A percentile compares a stretch with the other conserved stretches of the same genome.
phyloP scores from a whole-genome alignment of 768 basidiomycete genomes.

The Boletus pseudo-olivaceus region DNA sequence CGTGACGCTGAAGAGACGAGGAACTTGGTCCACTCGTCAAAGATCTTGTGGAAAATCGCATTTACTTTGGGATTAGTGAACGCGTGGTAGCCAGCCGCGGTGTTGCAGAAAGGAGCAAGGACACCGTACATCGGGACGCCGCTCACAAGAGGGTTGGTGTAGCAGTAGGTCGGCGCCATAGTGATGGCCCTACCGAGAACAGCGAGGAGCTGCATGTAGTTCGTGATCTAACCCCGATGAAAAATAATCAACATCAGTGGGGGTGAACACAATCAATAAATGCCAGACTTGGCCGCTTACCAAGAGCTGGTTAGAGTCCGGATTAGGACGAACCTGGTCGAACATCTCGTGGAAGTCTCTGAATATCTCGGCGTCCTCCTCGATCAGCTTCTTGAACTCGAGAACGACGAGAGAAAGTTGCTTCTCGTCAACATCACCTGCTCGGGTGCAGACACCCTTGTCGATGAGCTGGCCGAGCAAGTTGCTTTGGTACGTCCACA shows the following conservation, averaged over 20 bases:
- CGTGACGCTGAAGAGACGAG: not conserved
- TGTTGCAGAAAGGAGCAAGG: no score
- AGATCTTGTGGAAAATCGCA: constrained; percentile 5
- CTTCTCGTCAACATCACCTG: not conserved
- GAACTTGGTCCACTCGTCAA: constrained; percentile 37
- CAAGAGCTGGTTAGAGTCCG: not conserved
- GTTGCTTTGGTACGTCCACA: constrained; percentile 13
- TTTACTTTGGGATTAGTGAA: constrained; percentile 41
- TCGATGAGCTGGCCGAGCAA: constrained; percentile 27
- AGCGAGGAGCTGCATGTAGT: not conserved
- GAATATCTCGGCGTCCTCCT: not conserved
- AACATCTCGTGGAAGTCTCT: constrained; percentile 26
- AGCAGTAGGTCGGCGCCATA: constrained; percentile 12
- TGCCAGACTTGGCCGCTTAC: not conserved
- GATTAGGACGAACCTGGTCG: constrained; percentile 1
- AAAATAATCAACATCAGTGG: not conserved
- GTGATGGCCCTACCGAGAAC: not conserved
- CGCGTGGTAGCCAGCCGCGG: constrained; percentile 11
- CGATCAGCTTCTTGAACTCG: constrained; percentile 23
- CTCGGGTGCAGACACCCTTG: constrained; percentile 6
- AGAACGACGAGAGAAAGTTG: constrained; percentile 5
- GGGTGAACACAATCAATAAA: not conserved
- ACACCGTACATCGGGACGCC: no score
- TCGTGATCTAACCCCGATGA: not conserved
- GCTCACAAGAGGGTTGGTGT: constrained; percentile 6